Evolutionary conservation across 2,329 filamentous ascomycete genomes (phyloP).

Genomic region (Diaporthe citrichinensis): DNA sequence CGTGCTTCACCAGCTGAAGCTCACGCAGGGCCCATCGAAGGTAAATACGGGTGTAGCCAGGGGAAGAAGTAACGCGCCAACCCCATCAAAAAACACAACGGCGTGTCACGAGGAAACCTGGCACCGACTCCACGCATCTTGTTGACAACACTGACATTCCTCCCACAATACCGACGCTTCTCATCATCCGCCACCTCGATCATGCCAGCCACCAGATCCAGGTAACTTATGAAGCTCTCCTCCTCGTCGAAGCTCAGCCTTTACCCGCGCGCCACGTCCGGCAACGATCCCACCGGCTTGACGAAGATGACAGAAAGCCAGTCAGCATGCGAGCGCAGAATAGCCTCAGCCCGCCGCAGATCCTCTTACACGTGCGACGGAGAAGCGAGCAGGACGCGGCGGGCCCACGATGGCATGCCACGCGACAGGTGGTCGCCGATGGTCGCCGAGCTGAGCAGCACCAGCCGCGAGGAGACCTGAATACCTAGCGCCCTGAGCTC

Average conservation of each 20-base stretch:
- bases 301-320: constrained; percentile 57
- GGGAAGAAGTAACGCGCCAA: constrained; percentile 52
- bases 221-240: constrained; percentile 55
- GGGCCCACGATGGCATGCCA: constrained; percentile 48
- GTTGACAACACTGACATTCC: constrained; percentile 49
- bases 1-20: no score
- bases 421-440: constrained; percentile 55
- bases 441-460: constrained; percentile 59
- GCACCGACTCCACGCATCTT: constrained; percentile 41
- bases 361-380: constrained; percentile 56
- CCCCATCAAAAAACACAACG: constrained; percentile 50
- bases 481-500: constrained; percentile 42
- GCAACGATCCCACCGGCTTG: constrained; percentile 57
- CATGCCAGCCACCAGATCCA: constrained; percentile 63
- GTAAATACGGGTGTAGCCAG: constrained; percentile 50
- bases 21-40: neutral
- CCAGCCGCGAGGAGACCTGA: constrained; percentile 43
- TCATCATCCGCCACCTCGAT: constrained; percentile 58
- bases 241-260: constrained; percentile 54
- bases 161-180: constrained; percentile 46
- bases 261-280: constrained; percentile 56
- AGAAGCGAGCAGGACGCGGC: constrained; percentile 48
- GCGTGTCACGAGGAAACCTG: constrained; percentile 52
- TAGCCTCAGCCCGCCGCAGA: constrained; percentile 51
- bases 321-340: constrained; percentile 54